Evolutionary conservation across 2,329 filamentous ascomycete species (phyloP).

Genomic region (Fusarium albosuccineum): DNA sequence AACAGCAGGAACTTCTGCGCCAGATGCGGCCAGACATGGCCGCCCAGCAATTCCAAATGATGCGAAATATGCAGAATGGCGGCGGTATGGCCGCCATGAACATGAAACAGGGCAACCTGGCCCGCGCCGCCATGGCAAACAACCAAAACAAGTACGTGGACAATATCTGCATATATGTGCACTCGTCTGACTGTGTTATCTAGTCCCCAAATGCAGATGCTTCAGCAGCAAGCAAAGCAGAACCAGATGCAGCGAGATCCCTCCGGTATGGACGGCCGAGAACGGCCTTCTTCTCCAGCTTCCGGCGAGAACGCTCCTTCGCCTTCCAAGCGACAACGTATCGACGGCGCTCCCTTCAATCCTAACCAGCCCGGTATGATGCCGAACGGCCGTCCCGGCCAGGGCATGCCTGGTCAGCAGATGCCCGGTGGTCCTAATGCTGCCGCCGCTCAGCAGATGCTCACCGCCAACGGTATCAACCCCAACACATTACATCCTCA

Average conservation of each 20-base stretch:
- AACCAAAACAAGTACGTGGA: constrained; percentile 76
- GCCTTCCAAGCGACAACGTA: constrained; percentile 88
- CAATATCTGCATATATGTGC: not conserved
- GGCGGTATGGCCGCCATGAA: constrained; percentile 66
- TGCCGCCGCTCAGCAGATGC: constrained; percentile 69
- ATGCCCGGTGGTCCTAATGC: constrained; percentile 66
- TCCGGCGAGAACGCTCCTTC: constrained; percentile 91
- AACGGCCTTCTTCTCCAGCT: constrained; percentile 84
- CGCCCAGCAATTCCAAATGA: constrained; percentile 71
- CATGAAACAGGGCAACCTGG: constrained; percentile 72
- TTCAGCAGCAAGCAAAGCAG: constrained; percentile 78
- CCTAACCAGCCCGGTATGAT: constrained; percentile 77
- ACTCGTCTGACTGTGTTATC: constrained; percentile 27
- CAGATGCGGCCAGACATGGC: constrained; percentile 74
- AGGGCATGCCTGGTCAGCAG: constrained; percentile 80
- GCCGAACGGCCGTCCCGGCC: constrained; percentile 77
- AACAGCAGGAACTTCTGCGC: constrained; percentile 82
- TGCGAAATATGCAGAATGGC: constrained; percentile 75
- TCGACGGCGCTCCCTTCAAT: constrained; percentile 79
- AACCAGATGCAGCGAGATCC: constrained; percentile 90
- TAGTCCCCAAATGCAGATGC: constrained; percentile 78
- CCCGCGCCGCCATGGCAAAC: constrained; percentile 83
- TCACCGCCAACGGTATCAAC: constrained; percentile 79
- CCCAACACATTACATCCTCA: constrained; percentile 78
- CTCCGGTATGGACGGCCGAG: constrained; percentile 86